Evolutionary conservation across 805 yeast species (phyloP).

Genomic region (Hanseniaspora singularis): DNA sequence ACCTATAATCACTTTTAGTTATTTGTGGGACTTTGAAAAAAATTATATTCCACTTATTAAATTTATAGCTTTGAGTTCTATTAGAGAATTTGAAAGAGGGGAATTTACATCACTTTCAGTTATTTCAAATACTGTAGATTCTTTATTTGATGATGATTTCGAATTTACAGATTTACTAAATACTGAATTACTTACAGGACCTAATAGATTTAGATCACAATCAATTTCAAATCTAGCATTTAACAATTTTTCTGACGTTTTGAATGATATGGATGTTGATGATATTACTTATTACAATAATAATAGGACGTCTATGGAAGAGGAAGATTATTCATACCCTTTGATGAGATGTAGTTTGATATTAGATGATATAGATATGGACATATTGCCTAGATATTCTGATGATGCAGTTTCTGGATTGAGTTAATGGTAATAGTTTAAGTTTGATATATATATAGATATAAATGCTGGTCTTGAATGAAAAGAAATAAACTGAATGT

Average conservation of each 20-base stretch:
- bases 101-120: slow-evolving; percentile 20
- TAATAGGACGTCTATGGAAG: slow-evolving; percentile 19
- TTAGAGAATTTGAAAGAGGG: slow-evolving; percentile 37
- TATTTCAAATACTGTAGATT: neutral
- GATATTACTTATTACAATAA: slow-evolving; percentile 3
- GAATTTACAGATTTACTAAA: slow-evolving; percentile 21
- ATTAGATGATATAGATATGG: slow-evolving; percentile 20
- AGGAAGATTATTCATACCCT: slow-evolving; percentile 63
- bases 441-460: neutral
- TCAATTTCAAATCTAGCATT: slow-evolving; percentile 7
- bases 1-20: slow-evolving; percentile 54
- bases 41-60: slow-evolving; percentile 68
- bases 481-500: neutral
- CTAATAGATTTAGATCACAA: slow-evolving; percentile 4
- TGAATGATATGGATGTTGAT: slow-evolving; percentile 10
- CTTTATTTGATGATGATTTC: slow-evolving; percentile 14
- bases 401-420: neutral
- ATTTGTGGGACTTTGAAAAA: slow-evolving; percentile 69
- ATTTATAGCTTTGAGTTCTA: slow-evolving; percentile 79
- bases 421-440: no score
- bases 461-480: neutral
- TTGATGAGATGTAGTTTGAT: slow-evolving; percentile 56
- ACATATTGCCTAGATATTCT: slow-evolving; percentile 2
- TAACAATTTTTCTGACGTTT: slow-evolving; percentile 6
- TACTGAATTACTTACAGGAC: neutral